Percentiles rank a stretch among this genome's conserved stretches.
These are phyloP conservation scores for Zizania palustris DNA, from an alignment of 202 grass and related monocot species.

Conservation along the genomic window DNA sequence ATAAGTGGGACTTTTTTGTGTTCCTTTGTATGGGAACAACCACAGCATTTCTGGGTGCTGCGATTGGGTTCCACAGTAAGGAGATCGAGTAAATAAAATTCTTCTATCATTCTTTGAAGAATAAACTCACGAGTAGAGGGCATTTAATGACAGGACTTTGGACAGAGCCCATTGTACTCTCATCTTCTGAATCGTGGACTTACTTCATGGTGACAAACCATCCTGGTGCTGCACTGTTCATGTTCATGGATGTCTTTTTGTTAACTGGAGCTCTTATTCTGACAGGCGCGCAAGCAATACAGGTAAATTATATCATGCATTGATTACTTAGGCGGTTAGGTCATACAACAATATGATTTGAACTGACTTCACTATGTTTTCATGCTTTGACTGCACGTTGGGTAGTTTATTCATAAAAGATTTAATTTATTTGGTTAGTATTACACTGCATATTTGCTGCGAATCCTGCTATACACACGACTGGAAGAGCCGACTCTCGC, in stretches of 20 bases:
- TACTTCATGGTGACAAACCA: constrained; percentile 78
- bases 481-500: too few relatives aligned
- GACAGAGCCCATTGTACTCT: constrained; percentile 62
- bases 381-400: constrained; percentile 13
- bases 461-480: too few relatives aligned
- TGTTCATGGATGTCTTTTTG: constrained; percentile 72
- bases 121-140: constrained; percentile 33
- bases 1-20: constrained; percentile 91
- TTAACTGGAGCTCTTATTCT: constrained; percentile 73
- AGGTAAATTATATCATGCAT: constrained; percentile 60
- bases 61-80: constrained; percentile 77
- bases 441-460: not conserved
- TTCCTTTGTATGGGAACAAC: constrained; percentile 86
- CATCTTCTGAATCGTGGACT: constrained; percentile 74
- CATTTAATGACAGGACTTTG: constrained; percentile 68
- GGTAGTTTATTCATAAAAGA: not conserved
- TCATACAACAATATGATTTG: not conserved
- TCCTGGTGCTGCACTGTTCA: constrained; percentile 74
- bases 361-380: not conserved
- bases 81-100: constrained; percentile 27
- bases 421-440: constrained; percentile 21
- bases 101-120: constrained; percentile 26
- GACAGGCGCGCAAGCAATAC: constrained; percentile 62
- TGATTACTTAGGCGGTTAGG: not conserved
- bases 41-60: constrained; percentile 63